These are phyloP conservation scores for Medicago lupulina DNA, from an alignment of 306 rosid species.

Conservation along the genomic window DNA sequence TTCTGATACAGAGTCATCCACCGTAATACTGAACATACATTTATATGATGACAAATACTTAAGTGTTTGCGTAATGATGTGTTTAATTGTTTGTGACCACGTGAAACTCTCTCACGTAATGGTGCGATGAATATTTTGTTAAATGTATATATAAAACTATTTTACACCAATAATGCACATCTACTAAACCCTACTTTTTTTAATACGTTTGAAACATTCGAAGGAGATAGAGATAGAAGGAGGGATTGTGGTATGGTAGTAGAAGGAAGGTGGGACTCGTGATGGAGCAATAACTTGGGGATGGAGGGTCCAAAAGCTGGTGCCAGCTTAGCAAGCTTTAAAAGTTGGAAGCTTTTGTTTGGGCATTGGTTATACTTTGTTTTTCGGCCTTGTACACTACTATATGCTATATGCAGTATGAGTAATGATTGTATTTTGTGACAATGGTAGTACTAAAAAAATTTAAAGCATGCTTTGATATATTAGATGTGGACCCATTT, in stretches of 20 bases:
- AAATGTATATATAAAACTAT: too few species aligned
- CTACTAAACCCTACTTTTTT: background rate
- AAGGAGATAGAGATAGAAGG: background rate
- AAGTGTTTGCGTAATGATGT: too few species aligned
- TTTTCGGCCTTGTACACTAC: conserved; percentile 25
- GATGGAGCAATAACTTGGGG: conserved; percentile 52
- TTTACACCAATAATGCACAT: too few species aligned
- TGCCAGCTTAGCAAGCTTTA: conserved; percentile 65
- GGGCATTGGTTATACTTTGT: conserved; percentile 37
- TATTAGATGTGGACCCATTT: conserved; percentile 45
- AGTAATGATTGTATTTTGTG: conserved; percentile 44
- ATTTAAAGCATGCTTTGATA: background rate
- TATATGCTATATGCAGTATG: conserved; percentile 19
- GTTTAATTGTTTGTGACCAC: too few species aligned
- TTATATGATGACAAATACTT: too few species aligned
- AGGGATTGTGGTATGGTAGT: conserved; percentile 32
- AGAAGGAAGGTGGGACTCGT: conserved; percentile 39
- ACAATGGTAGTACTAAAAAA: background rate
- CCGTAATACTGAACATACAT: too few species aligned
- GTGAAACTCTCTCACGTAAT: too few species aligned
- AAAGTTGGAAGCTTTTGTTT: conserved; percentile 70
- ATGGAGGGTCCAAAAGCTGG: conserved; percentile 52
- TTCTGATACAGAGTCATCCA: too few species aligned
- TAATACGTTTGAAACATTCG: background rate
- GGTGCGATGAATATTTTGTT: too few species aligned